Evolutionary conservation across 225 moss, liverwort and hornwort species (phyloP), one percentile per base, ranked within the genome.

Genomic region (Polytrichum formosum): DNA sequence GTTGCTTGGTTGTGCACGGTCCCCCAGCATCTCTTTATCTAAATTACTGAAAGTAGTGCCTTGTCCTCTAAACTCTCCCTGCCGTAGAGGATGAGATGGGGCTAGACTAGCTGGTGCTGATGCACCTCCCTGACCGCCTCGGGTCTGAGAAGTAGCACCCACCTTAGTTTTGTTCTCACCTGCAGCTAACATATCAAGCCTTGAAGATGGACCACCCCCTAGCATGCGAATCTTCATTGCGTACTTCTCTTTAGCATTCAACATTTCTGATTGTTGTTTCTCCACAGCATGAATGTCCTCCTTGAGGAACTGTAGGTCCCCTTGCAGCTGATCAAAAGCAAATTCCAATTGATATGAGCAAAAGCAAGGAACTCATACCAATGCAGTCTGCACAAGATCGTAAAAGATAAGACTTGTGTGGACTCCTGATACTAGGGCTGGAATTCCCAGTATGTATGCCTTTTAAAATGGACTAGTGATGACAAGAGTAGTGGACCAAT

Each of bases 71-170:
- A 71, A 56, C 20, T 90, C 89, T 53, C 74, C 81, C 37, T 61
- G 73, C 8, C 21, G 22, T 58, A 8, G 58, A 55, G 23, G 61
- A 46, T 5, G 74, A 17, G 76, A 29, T 22, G 63, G 82, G 62
- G 69, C 54, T 46, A 62, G 69, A 56, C 37, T 73, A 33, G 72
- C 66, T 64, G 85, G 90, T 70, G 87, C 81, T 69, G 70, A 75
- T 70, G 94, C 97, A 78, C 94, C 97, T 28, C 87, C 88, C 70
- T 94, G 97, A 65, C 97, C 92, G 69, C 87, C 76, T 75, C 97
- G 85, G 29, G 62, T 22, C 22, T 83, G 80, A 53, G 85, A 86
- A 18, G 82, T 72, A 27, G 92, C 94, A 55, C 86, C 92, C 37
- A 85, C 83, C 26, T 74, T 86, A 19, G 70, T 79, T 64, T 72